phyloP scores from a whole-genome alignment of 768 basidiomycete species.

The Melanogaster broomeanus region DNA sequence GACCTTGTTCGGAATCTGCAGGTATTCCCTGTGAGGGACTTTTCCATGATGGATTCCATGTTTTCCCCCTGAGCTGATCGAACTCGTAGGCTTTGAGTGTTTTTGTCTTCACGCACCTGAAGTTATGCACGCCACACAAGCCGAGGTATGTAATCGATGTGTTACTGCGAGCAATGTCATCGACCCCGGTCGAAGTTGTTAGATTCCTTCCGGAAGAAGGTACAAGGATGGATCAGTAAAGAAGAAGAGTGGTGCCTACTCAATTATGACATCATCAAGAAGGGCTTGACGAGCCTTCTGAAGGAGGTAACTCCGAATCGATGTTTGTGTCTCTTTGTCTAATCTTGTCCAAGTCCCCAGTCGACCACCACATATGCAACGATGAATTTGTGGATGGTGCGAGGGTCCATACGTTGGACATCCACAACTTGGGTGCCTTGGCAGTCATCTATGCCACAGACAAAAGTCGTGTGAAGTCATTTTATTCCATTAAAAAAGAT shows the following conservation, averaged over 20 bases:
- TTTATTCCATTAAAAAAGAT: slow-evolving; percentile 20
- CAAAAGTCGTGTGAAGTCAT: slow-evolving; percentile 11
- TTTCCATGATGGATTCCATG: background rate
- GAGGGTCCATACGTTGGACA: slow-evolving; percentile 21
- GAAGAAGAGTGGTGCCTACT: slow-evolving; percentile 25
- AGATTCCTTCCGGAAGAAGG: slow-evolving; percentile 12
- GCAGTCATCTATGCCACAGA: slow-evolving; percentile 21
- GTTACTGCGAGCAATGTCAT: background rate
- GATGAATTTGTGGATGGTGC: slow-evolving; percentile 4
- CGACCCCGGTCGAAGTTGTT: slow-evolving; percentile 11
- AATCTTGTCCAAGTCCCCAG: slow-evolving; percentile 14
- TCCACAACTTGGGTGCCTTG: slow-evolving; percentile 25
- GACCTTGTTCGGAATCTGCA: slow-evolving; percentile 18
- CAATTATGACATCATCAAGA: slow-evolving; percentile 21
- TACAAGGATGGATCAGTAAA: slow-evolving; percentile 19
- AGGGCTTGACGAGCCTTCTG: slow-evolving; percentile 11
- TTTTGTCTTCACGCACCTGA: slow-evolving; percentile 27
- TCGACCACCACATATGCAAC: slow-evolving; percentile 22
- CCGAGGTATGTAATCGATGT: slow-evolving; percentile 8
- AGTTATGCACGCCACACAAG: slow-evolving; percentile 19
- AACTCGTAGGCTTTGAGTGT: slow-evolving; percentile 19
- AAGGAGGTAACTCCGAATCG: slow-evolving; percentile 6
- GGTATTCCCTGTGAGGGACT: slow-evolving; percentile 20
- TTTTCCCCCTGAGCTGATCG: background rate
- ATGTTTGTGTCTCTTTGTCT: background rate